Percentiles rank a stretch among this genome's conserved stretches.
Evolutionary conservation across 768 basidiomycete species (phyloP).

Genomic region (Tylopilus subfusipes): DNA sequence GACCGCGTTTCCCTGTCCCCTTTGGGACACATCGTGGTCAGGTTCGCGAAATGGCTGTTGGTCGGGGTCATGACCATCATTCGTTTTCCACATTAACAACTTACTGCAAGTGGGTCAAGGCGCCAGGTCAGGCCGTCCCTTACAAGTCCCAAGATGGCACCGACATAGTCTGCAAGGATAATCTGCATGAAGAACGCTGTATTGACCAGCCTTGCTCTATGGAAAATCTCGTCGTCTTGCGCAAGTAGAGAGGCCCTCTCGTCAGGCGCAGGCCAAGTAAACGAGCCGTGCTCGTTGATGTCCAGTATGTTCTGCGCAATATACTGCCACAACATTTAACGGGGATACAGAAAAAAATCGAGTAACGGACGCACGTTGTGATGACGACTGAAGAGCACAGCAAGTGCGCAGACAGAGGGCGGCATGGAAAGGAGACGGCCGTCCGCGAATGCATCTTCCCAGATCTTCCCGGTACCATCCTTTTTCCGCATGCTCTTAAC

Average conservation of each 20-base stretch:
- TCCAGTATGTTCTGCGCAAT: slow-evolving; percentile 62
- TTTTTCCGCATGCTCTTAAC: slow-evolving; percentile 51
- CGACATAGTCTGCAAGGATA: slow-evolving; percentile 71
- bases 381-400: slow-evolving; percentile 67
- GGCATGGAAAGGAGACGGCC: slow-evolving; percentile 65
- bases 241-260: slow-evolving; percentile 23
- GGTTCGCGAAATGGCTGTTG: slow-evolving; percentile 47
- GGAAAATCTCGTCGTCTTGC: slow-evolving; percentile 79
- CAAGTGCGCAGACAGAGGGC: slow-evolving; percentile 62
- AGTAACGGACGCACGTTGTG: slow-evolving; percentile 54
- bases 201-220: slow-evolving; percentile 70
- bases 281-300: slow-evolving; percentile 64
- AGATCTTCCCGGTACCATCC: slow-evolving; percentile 67
- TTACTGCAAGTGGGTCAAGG: slow-evolving; percentile 61
- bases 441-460: slow-evolving; percentile 70
- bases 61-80: neutral
- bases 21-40: slow-evolving; percentile 51
- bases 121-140: slow-evolving; percentile 64
- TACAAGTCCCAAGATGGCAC: slow-evolving; percentile 67
- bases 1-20: slow-evolving; percentile 72
- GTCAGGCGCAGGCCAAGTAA: slow-evolving; percentile 21
- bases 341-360: neutral
- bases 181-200: slow-evolving; percentile 69
- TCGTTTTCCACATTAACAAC: neutral
- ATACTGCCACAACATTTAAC: slow-evolving; percentile 42